A percentile compares a stretch with the other conserved stretches of the same genome.
These are phyloP conservation scores for Rhynchospora breviuscula DNA, from an alignment of 176 grass and related monocot species.

Conservation along the genomic window DNA sequence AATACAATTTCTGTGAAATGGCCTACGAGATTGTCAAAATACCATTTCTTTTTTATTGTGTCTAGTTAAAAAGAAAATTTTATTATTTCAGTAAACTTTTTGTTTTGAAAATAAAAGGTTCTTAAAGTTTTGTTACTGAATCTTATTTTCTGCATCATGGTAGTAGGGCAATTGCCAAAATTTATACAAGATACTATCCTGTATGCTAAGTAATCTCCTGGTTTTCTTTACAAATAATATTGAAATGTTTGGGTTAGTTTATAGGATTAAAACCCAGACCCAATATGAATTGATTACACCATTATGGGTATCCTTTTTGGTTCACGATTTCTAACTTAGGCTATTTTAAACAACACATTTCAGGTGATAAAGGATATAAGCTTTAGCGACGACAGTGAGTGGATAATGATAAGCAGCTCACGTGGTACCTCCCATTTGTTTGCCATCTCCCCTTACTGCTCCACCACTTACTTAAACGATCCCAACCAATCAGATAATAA, in stretches of 20 bases:
- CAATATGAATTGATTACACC: background rate
- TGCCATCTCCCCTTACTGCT: constrained; percentile 65
- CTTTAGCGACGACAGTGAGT: constrained; percentile 93
- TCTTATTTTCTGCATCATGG: background rate
- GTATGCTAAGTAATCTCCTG: background rate
- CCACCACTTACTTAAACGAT: constrained; percentile 47
- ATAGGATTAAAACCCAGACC: background rate
- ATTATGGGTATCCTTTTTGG: background rate
- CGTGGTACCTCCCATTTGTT: constrained; percentile 89
- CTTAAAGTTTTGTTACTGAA: background rate
- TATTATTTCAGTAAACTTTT: background rate
- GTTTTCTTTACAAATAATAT: background rate
- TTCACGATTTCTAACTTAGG: background rate
- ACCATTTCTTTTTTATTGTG: background rate
- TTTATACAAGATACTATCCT: background rate
- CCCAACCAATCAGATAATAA: constrained; percentile 36
- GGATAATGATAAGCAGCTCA: constrained; percentile 99
- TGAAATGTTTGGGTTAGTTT: background rate
- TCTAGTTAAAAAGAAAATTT: background rate
- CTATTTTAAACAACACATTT: constrained; percentile 23
- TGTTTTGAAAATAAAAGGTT: background rate
- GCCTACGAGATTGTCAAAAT: background rate
- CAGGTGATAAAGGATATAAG: constrained; percentile 98
- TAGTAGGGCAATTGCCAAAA: no score
- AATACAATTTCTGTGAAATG: background rate